Percentiles rank a stretch among this genome's conserved stretches.
Evolutionary conservation across 805 yeast genomes (phyloP).

Genomic region (Nakazawaea ambrosiae): DNA sequence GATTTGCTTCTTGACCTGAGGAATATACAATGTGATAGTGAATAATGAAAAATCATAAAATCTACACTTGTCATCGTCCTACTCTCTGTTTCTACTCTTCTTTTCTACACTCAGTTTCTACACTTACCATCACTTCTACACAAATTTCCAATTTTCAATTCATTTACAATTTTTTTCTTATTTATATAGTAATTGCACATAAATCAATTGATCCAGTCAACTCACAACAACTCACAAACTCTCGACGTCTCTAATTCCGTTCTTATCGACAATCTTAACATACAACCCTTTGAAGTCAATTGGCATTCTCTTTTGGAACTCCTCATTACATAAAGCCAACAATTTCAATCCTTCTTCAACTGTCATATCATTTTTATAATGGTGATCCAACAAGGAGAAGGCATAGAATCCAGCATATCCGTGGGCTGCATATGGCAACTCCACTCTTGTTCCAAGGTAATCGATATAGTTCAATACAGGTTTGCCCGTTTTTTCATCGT

Average conservation of each 20-base stretch:
- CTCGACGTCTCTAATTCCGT: constrained; percentile 25
- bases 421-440: constrained; percentile 94
- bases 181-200: no score
- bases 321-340: constrained; percentile 66
- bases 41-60: no score
- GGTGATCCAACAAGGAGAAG: constrained; percentile 83
- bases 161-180: no score
- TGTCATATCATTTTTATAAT: constrained; percentile 71
- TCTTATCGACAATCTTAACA: constrained; percentile 26
- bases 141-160: no score
- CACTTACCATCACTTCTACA: no score
- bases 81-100: no score
- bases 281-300: constrained; percentile 81
- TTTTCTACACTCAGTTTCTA: no score
- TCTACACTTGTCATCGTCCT: no score
- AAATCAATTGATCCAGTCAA: no score
- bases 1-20: no score
- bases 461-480: constrained; percentile 86
- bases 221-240: no score
- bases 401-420: constrained; percentile 98
- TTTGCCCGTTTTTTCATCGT: constrained; percentile 46
- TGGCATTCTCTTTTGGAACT: constrained; percentile 80
- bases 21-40: no score
- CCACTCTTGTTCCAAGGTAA: constrained; percentile 86
- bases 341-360: constrained; percentile 74